Percentiles rank a stretch among this genome's conserved stretches.
Conservation (phyloP, 106 monocot genomes). For the Dactylorhiza incarnata region DNA sequence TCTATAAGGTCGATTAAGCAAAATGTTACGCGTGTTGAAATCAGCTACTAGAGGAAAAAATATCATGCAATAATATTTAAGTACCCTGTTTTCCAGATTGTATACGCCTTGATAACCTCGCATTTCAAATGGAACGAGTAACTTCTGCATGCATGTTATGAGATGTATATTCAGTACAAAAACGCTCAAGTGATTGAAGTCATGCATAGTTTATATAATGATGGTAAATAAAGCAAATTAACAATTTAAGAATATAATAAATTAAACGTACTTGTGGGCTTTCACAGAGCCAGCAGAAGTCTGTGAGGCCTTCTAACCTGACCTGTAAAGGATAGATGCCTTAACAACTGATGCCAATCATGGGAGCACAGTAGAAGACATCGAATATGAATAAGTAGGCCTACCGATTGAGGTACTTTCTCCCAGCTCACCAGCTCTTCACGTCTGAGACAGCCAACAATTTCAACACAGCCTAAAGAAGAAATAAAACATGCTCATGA, state of each 20-base stretch:
- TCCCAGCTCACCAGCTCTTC: conserved; percentile 78
- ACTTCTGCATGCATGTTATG: conserved; percentile 39
- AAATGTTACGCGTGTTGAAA: not conserved
- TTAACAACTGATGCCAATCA: not conserved
- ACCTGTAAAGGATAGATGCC: conserved; percentile 33
- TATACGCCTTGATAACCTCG: conserved; percentile 81
- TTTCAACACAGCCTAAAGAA: conserved; percentile 75
- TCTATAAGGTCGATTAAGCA: conserved; percentile 17
- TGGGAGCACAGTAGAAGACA: not conserved
- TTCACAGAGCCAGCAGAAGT: conserved; percentile 97
- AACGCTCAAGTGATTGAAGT: no score
- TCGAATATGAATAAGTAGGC: not conserved
- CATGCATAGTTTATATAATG: not conserved
- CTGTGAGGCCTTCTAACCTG: conserved; percentile 69
- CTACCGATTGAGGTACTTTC: conserved; percentile 78
- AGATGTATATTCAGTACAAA: not conserved
- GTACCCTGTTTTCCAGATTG: conserved; percentile 57
- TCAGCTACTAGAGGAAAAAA: not conserved
- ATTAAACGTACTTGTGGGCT: conserved; percentile 48
- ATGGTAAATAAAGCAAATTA: not conserved
- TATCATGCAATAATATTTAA: not conserved
- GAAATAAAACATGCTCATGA: not conserved
- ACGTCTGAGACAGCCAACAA: conserved; percentile 73
- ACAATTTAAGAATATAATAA: not conserved
- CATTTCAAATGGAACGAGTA: conserved; percentile 87